phyloP scores from a whole-genome alignment of 441 rosid species.

The Pelargonium cotyledonis region DNA sequence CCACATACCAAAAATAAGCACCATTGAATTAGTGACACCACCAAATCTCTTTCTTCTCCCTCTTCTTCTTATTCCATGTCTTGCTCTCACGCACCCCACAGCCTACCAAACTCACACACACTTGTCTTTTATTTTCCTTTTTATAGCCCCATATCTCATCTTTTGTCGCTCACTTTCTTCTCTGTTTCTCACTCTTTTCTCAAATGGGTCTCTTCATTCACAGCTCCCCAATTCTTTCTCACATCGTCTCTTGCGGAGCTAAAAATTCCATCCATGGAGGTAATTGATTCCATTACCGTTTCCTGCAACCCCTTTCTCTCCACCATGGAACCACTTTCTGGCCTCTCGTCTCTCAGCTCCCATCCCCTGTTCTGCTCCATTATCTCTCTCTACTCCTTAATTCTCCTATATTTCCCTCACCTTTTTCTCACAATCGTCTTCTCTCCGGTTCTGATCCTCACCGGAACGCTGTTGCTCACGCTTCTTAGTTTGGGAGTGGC shows the following conservation, averaged over 20 bases:
- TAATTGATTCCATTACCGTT: constrained; percentile 9
- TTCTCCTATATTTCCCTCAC: constrained; percentile 49
- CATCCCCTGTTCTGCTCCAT: constrained; percentile 56
- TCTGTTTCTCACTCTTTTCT: background rate
- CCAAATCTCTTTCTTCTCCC: background rate
- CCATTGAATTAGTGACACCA: background rate
- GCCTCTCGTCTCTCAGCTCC: constrained; percentile 10
- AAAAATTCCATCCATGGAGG: constrained; percentile 21
- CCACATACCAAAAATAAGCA: background rate
- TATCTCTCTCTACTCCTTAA: constrained; percentile 37
- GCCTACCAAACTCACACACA: no score
- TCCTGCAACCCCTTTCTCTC: background rate
- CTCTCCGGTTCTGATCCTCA: constrained; percentile 41
- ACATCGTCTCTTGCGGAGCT: background rate
- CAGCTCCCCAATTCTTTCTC: background rate
- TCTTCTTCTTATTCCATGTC: constrained; percentile 32
- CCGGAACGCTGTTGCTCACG: constrained; percentile 37
- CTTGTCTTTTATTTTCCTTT: no score
- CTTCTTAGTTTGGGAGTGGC: constrained; percentile 47
- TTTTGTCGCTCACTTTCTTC: background rate
- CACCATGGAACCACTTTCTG: constrained; percentile 2
- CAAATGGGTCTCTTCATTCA: background rate
- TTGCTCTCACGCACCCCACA: constrained; percentile 25
- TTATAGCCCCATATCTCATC: background rate
- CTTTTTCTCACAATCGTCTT: constrained; percentile 25